Conservation (phyloP, 2,329 filamentous ascomycete species). For the Penicillium sp. region DNA sequence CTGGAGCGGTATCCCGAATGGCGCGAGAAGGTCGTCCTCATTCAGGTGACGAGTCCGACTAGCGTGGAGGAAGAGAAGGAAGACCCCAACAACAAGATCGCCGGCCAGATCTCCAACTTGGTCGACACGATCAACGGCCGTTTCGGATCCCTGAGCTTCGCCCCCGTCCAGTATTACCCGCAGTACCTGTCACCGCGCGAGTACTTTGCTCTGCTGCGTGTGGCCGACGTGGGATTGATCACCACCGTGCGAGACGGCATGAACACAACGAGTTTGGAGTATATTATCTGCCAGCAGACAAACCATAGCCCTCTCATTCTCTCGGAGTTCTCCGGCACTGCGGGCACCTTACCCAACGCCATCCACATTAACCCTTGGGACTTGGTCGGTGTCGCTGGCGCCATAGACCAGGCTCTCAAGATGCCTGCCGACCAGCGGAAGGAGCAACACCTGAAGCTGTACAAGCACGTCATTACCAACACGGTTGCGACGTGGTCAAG, state of each 20-base stretch:
- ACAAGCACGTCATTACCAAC: slow-evolving; percentile 77
- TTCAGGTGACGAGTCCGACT: slow-evolving; percentile 89
- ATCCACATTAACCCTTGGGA: slow-evolving; percentile 98
- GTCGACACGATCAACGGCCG: slow-evolving; percentile 87
- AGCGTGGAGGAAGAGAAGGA: slow-evolving; percentile 74
- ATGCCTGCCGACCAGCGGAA: slow-evolving; percentile 65
- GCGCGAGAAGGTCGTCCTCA: slow-evolving; percentile 85
- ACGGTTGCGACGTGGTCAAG: slow-evolving; percentile 83
- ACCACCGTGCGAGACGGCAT: slow-evolving; percentile 95
- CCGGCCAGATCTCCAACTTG: slow-evolving; percentile 83
- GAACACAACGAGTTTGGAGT: slow-evolving; percentile 96
- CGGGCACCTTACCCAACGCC: slow-evolving; percentile 75
- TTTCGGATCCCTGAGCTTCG: slow-evolving; percentile 82
- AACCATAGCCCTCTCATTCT: slow-evolving; percentile 83
- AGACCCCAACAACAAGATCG: slow-evolving; percentile 72
- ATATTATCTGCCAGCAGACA: slow-evolving; percentile 85
- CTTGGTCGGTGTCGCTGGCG: slow-evolving; percentile 72
- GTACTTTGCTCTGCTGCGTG: slow-evolving; percentile 88
- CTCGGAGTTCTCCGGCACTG: slow-evolving; percentile 94
- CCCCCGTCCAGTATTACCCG: slow-evolving; percentile 89
- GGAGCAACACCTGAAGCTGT: slow-evolving; percentile 68
- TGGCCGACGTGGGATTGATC: slow-evolving; percentile 87
- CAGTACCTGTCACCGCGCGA: slow-evolving; percentile 87
- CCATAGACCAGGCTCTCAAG: slow-evolving; percentile 74
- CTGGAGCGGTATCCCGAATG: slow-evolving; percentile 86